Evolutionary conservation across 2,329 filamentous ascomycete species (phyloP).

Genomic region (Colletotrichum australisinense): DNA sequence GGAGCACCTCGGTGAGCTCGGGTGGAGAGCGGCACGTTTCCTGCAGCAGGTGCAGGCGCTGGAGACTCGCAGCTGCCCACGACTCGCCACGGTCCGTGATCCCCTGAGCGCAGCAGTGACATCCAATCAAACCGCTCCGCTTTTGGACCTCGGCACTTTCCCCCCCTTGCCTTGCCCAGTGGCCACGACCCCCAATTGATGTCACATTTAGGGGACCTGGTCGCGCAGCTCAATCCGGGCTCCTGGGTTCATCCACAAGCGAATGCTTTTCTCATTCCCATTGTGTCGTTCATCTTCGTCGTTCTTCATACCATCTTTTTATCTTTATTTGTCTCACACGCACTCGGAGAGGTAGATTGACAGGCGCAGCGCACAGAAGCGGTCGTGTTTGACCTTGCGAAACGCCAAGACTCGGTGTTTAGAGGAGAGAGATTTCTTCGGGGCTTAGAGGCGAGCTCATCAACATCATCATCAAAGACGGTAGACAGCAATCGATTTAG

Average conservation of each 20-base stretch:
- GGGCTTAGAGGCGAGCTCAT: background rate
- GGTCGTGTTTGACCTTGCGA: background rate
- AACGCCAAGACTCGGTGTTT: background rate
- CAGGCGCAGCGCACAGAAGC: too few relatives aligned
- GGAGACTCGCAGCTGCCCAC: background rate
- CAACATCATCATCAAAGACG: background rate
- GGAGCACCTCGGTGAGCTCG: slow-evolving; percentile 1
- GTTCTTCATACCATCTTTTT: background rate
- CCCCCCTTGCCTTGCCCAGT: background rate
- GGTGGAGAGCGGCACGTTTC: background rate
- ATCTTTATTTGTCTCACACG: background rate
- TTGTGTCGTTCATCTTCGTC: background rate
- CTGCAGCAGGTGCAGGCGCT: background rate
- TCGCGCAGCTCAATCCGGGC: background rate
- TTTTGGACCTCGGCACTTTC: slow-evolving; percentile 32
- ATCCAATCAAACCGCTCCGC: slow-evolving; percentile 24
- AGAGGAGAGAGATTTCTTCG: background rate
- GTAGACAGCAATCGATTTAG: background rate
- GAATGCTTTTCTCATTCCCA: background rate
- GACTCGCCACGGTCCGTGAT: background rate
- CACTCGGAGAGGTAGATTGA: background rate
- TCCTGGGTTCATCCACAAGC: background rate
- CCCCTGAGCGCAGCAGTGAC: background rate
- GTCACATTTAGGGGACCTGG: slow-evolving; percentile 21
- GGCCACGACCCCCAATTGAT: slow-evolving; percentile 3